Conservation (phyloP, 805 yeast species). For the Clavispora santaluciae region DNA sequence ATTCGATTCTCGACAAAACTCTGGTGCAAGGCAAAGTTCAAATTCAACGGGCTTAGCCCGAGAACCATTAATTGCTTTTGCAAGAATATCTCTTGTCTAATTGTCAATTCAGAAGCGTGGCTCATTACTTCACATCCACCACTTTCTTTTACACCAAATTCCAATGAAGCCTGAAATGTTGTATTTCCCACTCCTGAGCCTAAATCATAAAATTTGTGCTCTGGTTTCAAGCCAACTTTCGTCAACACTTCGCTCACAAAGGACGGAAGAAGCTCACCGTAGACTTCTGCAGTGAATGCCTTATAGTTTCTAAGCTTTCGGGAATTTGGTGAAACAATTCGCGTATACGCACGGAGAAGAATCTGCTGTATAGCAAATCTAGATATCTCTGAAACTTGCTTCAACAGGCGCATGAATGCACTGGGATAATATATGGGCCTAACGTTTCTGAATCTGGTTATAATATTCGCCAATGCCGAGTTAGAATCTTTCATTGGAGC, state of each 20-base stretch:
- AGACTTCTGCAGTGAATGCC: constrained; percentile 86
- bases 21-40: constrained; percentile 56
- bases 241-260: constrained; percentile 59
- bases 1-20: constrained; percentile 65
- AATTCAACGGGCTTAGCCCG: constrained; percentile 58
- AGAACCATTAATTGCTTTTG: constrained; percentile 51
- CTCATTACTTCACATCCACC: constrained; percentile 91
- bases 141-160: constrained; percentile 68
- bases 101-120: constrained; percentile 68
- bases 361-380: constrained; percentile 49
- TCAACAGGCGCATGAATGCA: constrained; percentile 14
- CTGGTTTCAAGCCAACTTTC: constrained; percentile 53
- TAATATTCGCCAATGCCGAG: background rate
- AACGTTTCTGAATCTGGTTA: constrained; percentile 14
- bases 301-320: constrained; percentile 61
- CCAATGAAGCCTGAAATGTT: constrained; percentile 81
- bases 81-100: constrained; percentile 55
- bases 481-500: background rate
- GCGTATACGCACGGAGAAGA: constrained; percentile 64
- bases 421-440: constrained; percentile 15
- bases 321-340: constrained; percentile 75
- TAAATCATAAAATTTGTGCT: constrained; percentile 69
- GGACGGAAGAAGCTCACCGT: constrained; percentile 83
- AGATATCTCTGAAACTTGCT: constrained; percentile 8
- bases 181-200: constrained; percentile 97